A percentile compares a stretch with the other conserved stretches of the same genome.
phyloP scores from a whole-genome alignment of 1,284 basidiomycete species.

The Schizophyllum commune region DNA sequence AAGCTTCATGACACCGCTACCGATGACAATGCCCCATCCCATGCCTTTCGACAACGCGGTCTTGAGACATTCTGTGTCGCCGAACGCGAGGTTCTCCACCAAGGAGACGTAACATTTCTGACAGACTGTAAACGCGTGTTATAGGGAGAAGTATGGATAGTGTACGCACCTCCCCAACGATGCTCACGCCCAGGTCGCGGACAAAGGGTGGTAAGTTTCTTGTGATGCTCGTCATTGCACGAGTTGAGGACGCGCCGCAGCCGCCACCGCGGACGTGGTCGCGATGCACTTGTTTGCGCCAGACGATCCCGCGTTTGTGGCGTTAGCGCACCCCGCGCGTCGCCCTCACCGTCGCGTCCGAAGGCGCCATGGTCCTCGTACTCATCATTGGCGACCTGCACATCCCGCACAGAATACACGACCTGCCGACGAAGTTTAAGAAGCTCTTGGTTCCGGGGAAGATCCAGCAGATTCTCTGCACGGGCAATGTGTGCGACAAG shows the following conservation, averaged over 20 bases:
- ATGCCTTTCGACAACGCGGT: conserved; percentile 89
- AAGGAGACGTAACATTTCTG: conserved; percentile 89
- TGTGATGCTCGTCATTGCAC: conserved; percentile 60
- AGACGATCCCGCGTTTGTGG: background rate
- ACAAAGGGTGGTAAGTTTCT: conserved; percentile 77
- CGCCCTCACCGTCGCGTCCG: background rate
- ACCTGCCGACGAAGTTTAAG: conserved; percentile 94
- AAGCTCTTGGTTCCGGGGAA: conserved; percentile 96
- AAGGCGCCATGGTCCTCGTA: conserved; percentile 63
- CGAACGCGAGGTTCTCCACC: conserved; percentile 83
- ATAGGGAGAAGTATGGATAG: background rate
- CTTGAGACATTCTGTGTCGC: conserved; percentile 82
- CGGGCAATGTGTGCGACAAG: conserved; percentile 95
- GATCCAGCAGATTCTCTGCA: conserved; percentile 97
- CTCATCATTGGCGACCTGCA: conserved; percentile 93
- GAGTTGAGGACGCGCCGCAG: conserved; percentile 1
- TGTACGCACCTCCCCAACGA: conserved; percentile 72
- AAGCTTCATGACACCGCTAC: conserved; percentile 93
- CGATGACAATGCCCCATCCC: conserved; percentile 88
- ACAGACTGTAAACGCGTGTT: conserved; percentile 2
- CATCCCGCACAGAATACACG: conserved; percentile 84
- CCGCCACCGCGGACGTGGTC: background rate
- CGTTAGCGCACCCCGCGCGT: background rate
- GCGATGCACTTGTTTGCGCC: background rate
- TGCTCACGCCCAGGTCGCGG: conserved; percentile 69